phyloP scores from a whole-genome alignment of 345 rosid species.

The Euphorbia pulcherrima region DNA sequence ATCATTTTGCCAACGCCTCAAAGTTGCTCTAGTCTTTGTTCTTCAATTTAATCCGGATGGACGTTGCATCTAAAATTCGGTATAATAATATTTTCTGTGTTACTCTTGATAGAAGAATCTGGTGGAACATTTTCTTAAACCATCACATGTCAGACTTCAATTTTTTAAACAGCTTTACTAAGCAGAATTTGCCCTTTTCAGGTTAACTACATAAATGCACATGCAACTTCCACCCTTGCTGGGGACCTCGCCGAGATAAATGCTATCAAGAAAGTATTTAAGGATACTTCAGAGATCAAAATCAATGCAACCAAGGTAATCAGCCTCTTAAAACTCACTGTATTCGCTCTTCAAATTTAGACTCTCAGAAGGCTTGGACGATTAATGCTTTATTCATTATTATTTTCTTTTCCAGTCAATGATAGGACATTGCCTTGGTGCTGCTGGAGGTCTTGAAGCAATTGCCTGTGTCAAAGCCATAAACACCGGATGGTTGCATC shows the following conservation, averaged over 20 bases:
- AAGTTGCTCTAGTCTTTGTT: background rate
- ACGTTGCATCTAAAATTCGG: background rate
- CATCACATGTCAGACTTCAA: background rate
- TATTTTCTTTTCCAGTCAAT: constrained; percentile 56
- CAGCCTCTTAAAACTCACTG: constrained; percentile 4
- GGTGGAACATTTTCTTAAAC: background rate
- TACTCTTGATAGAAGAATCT: background rate
- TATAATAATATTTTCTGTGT: background rate
- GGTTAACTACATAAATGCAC: constrained; percentile 98
- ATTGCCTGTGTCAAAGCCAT: constrained; percentile 87
- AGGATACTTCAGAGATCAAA: constrained; percentile 73
- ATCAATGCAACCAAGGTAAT: constrained; percentile 94
- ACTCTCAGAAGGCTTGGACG: constrained; percentile 5
- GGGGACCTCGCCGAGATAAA: constrained; percentile 98
- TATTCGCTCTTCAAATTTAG: background rate
- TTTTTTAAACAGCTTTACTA: background rate
- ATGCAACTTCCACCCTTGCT: constrained; percentile 95
- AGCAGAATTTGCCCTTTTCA: constrained; percentile 22
- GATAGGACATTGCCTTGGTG: constrained; percentile 99
- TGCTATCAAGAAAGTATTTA: constrained; percentile 93
- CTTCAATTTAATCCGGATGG: background rate
- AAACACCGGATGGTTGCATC: constrained; percentile 95
- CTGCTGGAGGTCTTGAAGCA: constrained; percentile 97
- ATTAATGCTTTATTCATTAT: constrained; percentile 7
- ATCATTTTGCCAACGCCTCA: background rate